These are phyloP conservation scores for Podospora pseudoanserina DNA, from an alignment of 495 filamentous ascomycete species.

Conservation along the genomic window DNA sequence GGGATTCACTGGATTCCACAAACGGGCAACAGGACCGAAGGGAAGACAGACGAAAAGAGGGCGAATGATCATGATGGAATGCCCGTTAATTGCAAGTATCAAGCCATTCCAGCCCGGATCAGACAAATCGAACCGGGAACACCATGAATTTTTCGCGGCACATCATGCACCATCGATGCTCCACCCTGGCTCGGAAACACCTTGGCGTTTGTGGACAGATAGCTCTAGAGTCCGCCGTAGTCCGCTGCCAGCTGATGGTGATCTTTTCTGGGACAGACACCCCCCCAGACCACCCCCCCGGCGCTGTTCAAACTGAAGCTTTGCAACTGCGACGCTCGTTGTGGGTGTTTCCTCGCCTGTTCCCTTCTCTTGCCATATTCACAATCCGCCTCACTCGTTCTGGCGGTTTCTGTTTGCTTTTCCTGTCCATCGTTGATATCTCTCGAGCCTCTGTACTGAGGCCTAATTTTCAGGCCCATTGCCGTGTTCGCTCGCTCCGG, in stretches of 20 bases:
- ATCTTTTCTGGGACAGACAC: constrained; percentile 19
- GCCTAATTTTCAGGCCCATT: neutral
- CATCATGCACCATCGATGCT: constrained; percentile 29
- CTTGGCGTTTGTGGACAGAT: constrained; percentile 13
- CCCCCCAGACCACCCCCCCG: constrained; percentile 13
- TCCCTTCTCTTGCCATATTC: constrained; percentile 22
- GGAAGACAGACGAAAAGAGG: neutral
- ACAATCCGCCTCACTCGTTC: constrained; percentile 47
- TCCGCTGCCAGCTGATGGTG: constrained; percentile 6
- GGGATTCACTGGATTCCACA: neutral
- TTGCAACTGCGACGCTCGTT: constrained; percentile 16
- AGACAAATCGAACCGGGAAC: constrained; percentile 18
- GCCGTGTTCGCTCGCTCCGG: neutral
- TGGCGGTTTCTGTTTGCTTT: constrained; percentile 38
- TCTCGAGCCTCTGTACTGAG: neutral
- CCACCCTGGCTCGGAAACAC: constrained; percentile 7
- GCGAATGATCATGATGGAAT: neutral
- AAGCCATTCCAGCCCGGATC: constrained; percentile 22
- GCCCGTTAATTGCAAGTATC: constrained; percentile 14
- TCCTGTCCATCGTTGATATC: constrained; percentile 7
- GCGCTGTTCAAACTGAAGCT: constrained; percentile 11
- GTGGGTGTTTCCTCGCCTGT: constrained; percentile 27
- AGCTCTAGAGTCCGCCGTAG: constrained; percentile 10
- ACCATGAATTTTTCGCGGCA: constrained; percentile 29
- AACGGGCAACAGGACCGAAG: neutral